Evolutionary conservation across 73 alveolate genomes (phyloP), one percentile per base, ranked within the genome.

Genomic region (Blepharisma stoltei): DNA sequence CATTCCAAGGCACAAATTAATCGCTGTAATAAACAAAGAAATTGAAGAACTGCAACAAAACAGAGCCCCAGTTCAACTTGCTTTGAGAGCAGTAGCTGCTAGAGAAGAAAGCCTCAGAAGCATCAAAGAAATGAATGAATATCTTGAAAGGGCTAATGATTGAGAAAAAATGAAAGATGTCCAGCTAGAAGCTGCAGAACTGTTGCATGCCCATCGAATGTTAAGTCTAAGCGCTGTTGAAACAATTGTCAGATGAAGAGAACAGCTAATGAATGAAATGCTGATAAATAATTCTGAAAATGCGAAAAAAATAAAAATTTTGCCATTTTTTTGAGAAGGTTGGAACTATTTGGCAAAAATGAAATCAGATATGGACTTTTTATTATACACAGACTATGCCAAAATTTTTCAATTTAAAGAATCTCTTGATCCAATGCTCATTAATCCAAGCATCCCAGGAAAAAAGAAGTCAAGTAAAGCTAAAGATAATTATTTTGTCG

Each of bases 351-450:
- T 87, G 53, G 71, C 78, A 6, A 87, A 87, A 43, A 67, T 87
- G 78, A 87, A 80, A 38, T 55, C 44, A 18, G 94, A 87, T 65
- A 55, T 86, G 47, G 80, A 78, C n/a, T 83, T 83, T 47, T 54
- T 87, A 11, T 32, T n/a, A 9, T 6, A 23, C 6, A 52, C 86
- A 32, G 77, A 77, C 20, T 76, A 48, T 23, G 71, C 87, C 66
- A 78, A 80, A 65, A 66, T 52, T 47, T 78, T 87, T 47, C 67
- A 87, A 52, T 84, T 87, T 54, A 70, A 88, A 23, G 69, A 73
- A 20, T 78, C 78, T 43, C 83, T 78, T 43, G 94, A 87, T 66
- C 91, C 94, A n/a, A 83, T 87, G 45, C 76, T 87, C 0, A 87
- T 86, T 11, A 55, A 45, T 20, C 89, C 93, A 32, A 32, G 41